Evolutionary conservation across 208 protist genomes (phyloP).

Genomic region (Wallacemonas sp.): DNA sequence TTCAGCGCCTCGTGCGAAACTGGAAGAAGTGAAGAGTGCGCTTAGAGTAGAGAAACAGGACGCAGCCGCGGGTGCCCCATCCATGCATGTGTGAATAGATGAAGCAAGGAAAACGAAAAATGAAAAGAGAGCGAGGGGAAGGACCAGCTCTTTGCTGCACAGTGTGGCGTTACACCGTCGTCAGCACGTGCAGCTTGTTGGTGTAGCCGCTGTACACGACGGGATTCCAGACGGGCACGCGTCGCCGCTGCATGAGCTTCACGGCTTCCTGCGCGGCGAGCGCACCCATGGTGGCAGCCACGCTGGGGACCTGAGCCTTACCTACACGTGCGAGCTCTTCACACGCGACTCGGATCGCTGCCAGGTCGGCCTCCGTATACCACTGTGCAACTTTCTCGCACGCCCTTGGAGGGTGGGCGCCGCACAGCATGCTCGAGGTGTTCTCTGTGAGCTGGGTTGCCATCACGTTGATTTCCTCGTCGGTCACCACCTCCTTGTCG

Average conservation of each 20-base stretch:
- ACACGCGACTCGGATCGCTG: background rate
- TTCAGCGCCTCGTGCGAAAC: too few species aligned
- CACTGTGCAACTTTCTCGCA: background rate
- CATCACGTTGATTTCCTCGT: background rate
- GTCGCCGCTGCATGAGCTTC: slow-evolving; percentile 94
- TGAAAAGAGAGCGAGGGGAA: slow-evolving; percentile 3
- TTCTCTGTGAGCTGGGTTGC: background rate
- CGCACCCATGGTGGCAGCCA: slow-evolving; percentile 92
- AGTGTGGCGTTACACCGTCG: background rate
- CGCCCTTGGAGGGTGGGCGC: background rate
- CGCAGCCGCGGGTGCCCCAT: too few species aligned
- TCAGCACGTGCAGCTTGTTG: slow-evolving; percentile 18
- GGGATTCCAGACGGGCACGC: slow-evolving; percentile 84
- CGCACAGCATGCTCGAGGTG: background rate
- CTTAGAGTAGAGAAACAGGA: too few species aligned
- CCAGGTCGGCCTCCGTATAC: background rate
- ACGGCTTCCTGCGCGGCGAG: slow-evolving; percentile 94
- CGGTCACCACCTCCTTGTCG: background rate
- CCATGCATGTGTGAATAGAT: too few species aligned
- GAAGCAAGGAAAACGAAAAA: background rate
- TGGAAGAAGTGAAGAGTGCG: too few species aligned
- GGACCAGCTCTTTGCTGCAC: background rate
- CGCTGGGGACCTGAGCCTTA: slow-evolving; percentile 81
- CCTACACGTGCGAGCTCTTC: slow-evolving; percentile 81
- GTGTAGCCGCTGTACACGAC: slow-evolving; percentile 93